phyloP scores from a whole-genome alignment of 2,329 filamentous ascomycete species.

The Colletotrichum nymphaeae region DNA sequence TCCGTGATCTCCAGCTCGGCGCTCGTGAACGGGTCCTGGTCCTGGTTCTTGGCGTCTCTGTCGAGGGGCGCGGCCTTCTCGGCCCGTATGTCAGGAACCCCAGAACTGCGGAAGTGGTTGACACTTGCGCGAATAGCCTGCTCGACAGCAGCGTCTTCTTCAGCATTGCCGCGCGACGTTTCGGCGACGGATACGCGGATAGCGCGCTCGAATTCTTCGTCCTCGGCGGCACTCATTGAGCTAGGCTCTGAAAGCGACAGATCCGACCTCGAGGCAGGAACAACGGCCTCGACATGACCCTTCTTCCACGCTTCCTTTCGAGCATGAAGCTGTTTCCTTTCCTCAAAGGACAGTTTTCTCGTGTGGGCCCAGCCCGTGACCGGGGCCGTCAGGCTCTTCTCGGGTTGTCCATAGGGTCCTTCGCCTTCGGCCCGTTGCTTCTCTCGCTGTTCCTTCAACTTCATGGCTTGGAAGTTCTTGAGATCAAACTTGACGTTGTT shows the following conservation, averaged over 20 bases:
- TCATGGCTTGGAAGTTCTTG: slow-evolving; percentile 67
- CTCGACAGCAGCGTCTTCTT: slow-evolving; percentile 79
- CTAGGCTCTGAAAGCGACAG: slow-evolving; percentile 36
- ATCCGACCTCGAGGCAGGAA: slow-evolving; percentile 33
- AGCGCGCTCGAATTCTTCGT: slow-evolving; percentile 76
- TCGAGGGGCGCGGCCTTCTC: background rate
- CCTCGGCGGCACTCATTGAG: slow-evolving; percentile 45
- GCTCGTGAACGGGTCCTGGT: slow-evolving; percentile 27
- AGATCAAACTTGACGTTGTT: slow-evolving; percentile 69
- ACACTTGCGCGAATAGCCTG: slow-evolving; percentile 80
- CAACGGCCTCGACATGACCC: slow-evolving; percentile 41
- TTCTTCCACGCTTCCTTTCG: slow-evolving; percentile 58
- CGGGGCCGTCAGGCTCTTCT: slow-evolving; percentile 39
- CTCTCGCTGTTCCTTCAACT: slow-evolving; percentile 57
- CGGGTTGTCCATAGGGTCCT: slow-evolving; percentile 34
- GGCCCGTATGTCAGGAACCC: slow-evolving; percentile 29
- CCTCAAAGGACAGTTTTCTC: slow-evolving; percentile 60
- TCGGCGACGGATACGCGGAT: slow-evolving; percentile 76
- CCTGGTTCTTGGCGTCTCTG: slow-evolving; percentile 32
- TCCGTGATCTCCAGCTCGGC: slow-evolving; percentile 60
- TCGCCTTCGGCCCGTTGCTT: slow-evolving; percentile 39
- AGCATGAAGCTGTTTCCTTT: slow-evolving; percentile 62
- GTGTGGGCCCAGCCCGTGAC: slow-evolving; percentile 62
- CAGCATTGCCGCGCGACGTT: slow-evolving; percentile 75
- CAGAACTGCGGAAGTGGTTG: slow-evolving; percentile 57